Percentiles rank a stretch among this genome's conserved stretches.
Evolutionary conservation across 805 yeast species (phyloP).

Genomic region (Limtongozyma cylindracea): DNA sequence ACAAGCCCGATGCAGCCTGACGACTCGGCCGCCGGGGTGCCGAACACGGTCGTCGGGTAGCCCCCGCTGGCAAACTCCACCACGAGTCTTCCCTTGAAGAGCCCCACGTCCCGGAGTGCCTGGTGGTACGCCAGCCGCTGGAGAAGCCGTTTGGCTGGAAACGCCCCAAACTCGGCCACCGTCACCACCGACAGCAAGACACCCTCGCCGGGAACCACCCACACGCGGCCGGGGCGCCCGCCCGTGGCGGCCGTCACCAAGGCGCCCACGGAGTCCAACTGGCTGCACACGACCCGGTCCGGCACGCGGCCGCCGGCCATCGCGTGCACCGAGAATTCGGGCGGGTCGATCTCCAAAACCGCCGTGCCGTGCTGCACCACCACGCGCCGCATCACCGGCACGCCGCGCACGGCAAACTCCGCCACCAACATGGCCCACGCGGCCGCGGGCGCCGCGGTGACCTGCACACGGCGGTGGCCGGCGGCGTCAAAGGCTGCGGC

Average conservation of each 20-base stretch:
- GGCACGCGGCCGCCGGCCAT: background rate
- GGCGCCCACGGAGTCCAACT: slow-evolving; percentile 10
- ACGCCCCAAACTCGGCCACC: slow-evolving; percentile 4
- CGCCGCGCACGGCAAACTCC: slow-evolving; percentile 27
- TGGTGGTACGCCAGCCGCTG: slow-evolving; percentile 4
- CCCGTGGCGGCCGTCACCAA: slow-evolving; percentile 7
- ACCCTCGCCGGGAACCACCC: slow-evolving; percentile 1
- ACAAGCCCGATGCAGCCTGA: slow-evolving; percentile 32
- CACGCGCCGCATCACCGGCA: slow-evolving; percentile 9
- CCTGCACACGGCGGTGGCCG: background rate
- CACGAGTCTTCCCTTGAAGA: slow-evolving; percentile 4
- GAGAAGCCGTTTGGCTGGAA: slow-evolving; percentile 8
- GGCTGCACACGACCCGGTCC: slow-evolving; percentile 5
- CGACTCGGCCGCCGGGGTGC: slow-evolving; percentile 1
- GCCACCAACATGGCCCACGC: slow-evolving; percentile 9
- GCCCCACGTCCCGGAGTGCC: slow-evolving; percentile 9
- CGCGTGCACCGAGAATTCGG: slow-evolving; percentile 8
- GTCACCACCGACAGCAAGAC: slow-evolving; percentile 14
- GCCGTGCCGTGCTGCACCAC: slow-evolving; percentile 6
- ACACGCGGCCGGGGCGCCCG: slow-evolving; percentile 4
- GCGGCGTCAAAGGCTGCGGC: background rate
- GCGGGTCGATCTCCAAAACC: slow-evolving; percentile 12
- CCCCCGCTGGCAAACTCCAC: slow-evolving; percentile 5
- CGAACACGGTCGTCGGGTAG: slow-evolving; percentile 6
- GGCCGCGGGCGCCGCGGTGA: slow-evolving; percentile 2